Evolutionary conservation across 352 stramenopile species (phyloP).

Genomic region (Phytopythium aichiense): DNA sequence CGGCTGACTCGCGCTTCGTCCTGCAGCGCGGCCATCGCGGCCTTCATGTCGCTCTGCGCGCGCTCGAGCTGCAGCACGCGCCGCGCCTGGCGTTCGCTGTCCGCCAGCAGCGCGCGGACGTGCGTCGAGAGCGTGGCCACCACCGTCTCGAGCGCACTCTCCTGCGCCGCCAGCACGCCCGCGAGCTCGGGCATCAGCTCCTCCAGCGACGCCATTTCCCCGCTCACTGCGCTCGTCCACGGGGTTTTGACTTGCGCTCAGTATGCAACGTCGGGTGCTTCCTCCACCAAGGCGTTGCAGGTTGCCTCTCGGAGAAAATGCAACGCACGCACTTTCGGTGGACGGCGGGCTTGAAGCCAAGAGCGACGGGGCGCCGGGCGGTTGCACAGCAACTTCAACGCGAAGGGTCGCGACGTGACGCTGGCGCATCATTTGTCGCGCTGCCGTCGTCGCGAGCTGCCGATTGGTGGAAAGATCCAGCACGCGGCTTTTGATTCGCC

Average conservation of each 20-base stretch:
- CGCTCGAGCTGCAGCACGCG: conserved; percentile 34
- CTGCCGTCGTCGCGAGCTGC: too few species aligned
- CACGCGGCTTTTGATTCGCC: background rate
- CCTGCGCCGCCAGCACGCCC: conserved; percentile 55
- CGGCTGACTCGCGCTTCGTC: conserved; percentile 11
- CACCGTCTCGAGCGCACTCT: conserved; percentile 48
- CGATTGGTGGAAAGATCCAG: background rate
- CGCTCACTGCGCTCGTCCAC: background rate
- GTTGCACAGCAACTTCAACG: conserved; percentile 8
- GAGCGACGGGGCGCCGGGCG: background rate
- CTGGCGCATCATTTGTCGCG: conserved; percentile 2
- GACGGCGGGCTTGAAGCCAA: too few species aligned
- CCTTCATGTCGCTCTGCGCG: conserved; percentile 22
- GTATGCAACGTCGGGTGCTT: background rate
- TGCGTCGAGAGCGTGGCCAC: conserved; percentile 49
- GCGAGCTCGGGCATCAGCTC: conserved; percentile 63
- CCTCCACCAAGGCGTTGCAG: background rate
- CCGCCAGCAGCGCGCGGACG: conserved; percentile 38
- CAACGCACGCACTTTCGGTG: too few species aligned
- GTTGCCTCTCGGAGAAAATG: background rate
- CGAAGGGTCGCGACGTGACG: conserved; percentile 3
- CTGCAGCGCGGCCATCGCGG: conserved; percentile 22
- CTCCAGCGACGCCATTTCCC: conserved; percentile 57
- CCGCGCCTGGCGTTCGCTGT: conserved; percentile 26
- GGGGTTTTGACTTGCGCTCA: background rate